Percentiles rank a stretch among this genome's conserved stretches.
Conservation (phyloP, 2,329 filamentous ascomycete genomes). For the Trichoderma brevicompactum region DNA sequence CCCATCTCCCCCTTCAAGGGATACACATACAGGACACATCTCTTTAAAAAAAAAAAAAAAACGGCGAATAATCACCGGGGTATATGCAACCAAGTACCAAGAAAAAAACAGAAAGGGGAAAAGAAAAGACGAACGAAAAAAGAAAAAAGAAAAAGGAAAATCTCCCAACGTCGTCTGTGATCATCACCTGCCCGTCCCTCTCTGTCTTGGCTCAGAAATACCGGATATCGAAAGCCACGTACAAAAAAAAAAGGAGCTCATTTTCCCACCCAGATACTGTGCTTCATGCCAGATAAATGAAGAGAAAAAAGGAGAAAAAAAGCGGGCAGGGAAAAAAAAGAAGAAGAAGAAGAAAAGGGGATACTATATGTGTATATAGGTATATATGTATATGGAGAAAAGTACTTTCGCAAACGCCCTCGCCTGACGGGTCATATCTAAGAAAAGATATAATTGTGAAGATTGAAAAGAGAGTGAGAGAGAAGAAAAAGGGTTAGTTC, state of each 20-base stretch:
- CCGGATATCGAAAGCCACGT: background rate
- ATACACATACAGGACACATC: background rate
- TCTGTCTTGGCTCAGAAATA: background rate
- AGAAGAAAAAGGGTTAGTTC: background rate
- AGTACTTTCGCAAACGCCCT: slow-evolving; percentile 5
- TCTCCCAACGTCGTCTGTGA: background rate
- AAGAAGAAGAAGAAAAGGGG: background rate
- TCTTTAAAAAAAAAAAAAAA: slow-evolving; percentile 12
- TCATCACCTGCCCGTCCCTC: background rate
- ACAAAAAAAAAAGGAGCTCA: background rate
- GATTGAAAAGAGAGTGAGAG: background rate
- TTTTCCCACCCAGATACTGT: background rate
- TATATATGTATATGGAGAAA: background rate
- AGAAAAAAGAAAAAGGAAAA: background rate
- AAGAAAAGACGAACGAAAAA: background rate
- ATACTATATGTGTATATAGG: slow-evolving; percentile 2
- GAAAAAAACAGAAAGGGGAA: background rate
- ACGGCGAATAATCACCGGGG: slow-evolving; percentile 24
- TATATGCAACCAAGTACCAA: slow-evolving; percentile 28
- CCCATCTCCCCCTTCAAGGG: background rate
- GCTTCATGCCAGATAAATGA: background rate
- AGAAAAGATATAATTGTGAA: background rate
- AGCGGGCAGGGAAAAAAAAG: background rate
- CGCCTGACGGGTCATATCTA: slow-evolving; percentile 15
- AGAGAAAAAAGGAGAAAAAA: too few species aligned